Base-by-base conservation (phyloP, 108 stramenopile genomes). In the Cyclotella kingstonii region DNA sequence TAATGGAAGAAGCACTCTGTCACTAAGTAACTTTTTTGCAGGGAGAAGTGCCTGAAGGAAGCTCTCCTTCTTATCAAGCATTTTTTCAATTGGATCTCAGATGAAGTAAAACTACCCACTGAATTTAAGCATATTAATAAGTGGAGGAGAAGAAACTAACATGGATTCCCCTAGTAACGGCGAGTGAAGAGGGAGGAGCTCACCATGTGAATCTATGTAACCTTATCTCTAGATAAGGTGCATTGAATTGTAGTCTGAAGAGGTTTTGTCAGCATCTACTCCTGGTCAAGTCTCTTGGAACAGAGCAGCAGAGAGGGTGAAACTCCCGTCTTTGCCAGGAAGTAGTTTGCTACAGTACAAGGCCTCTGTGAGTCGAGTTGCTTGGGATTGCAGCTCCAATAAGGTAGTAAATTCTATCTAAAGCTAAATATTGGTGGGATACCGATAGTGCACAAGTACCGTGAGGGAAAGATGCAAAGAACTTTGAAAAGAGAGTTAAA, bases 401-500 rank as follows among this genome's bases (percentile, higher is more conserved):
- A 70, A 76, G 89, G 93, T 95, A 89, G 93, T 85, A 94, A 91
- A 89, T 91, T 89, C 89, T 87, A 94, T 94, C 89, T 87, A 89
- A 93, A 81, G 87, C 91, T 89, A 89, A 93, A 89, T 93, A 89
- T 78, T 68, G 86, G 85, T 87, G 83, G 83, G 91, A 93, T 84
- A 93, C 91, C 87, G 91, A 93, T 93, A 93, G 91, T 80, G 86
- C 79, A 90, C 86, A 90, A 94, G 87, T 89, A 93, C 91, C 85
- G 91, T 89, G 91, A 93, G 85, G 88, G 88, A 91, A 90, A 82
- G 85, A 85, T 90, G 89, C 79, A 94, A 90, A 94, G 92, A 84
- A 90, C 90, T 95, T 92, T 95, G 94, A 92, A 95, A 95, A 95
- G 94, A 95, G 90, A 92, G 94, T 95, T 86, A 95, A 95, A 86